These are phyloP conservation scores for Ceratocystis harringtonii DNA, from an alignment of 2,329 filamentous ascomycete species.

Conservation along the genomic window DNA sequence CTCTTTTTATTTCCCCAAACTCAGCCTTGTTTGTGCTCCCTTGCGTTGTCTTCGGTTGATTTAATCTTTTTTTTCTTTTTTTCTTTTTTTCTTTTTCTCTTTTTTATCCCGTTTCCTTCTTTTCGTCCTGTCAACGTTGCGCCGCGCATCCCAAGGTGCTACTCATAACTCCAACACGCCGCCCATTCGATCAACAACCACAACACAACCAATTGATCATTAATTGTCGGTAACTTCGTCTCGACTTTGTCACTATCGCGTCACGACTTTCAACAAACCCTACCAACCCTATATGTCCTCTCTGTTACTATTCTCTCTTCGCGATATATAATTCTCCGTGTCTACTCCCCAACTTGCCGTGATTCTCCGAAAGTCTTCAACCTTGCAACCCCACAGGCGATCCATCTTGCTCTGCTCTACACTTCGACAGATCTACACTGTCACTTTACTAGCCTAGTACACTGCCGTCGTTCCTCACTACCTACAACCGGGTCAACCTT, in stretches of 20 bases:
- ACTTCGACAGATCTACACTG: not conserved
- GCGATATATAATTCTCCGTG: not conserved
- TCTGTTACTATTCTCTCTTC: no score
- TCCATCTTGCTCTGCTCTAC: not conserved
- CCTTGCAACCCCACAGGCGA: not conserved
- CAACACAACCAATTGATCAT: not conserved
- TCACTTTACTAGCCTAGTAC: not conserved
- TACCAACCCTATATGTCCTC: not conserved
- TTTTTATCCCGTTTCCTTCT: no score
- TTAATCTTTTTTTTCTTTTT: not conserved
- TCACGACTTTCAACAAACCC: not conserved
- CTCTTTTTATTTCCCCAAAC: not conserved
- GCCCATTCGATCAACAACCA: not conserved
- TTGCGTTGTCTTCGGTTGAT: not conserved
- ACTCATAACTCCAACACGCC: not conserved
- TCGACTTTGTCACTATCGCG: not conserved
- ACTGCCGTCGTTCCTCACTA: not conserved
- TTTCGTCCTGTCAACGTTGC: not conserved
- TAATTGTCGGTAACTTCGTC: not conserved
- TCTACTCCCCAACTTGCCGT: not conserved
- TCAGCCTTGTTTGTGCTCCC: conserved; percentile 7
- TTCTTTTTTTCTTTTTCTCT: not conserved
- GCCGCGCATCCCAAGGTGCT: conserved; percentile 6
- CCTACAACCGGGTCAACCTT: no score
- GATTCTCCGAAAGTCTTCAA: not conserved